Evolutionary conservation across 2,329 filamentous ascomycete genomes (phyloP).

Genomic region (Cladosporium austrohemisphaericum): DNA sequence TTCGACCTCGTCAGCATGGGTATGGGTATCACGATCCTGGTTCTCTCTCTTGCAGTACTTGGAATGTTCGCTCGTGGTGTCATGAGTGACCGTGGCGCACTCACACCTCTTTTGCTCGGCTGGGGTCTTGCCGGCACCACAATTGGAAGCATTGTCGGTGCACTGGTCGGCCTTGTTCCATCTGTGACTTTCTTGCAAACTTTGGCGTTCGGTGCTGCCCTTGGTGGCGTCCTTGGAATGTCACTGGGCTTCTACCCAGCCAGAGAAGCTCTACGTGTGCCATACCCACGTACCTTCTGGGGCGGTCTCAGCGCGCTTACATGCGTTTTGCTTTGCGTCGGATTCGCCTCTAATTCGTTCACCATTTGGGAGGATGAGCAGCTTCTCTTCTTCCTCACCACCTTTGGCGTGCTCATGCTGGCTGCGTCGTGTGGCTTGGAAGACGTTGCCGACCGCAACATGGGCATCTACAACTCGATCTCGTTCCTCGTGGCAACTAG

Average conservation of each 20-base stretch:
- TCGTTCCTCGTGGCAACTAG: slow-evolving; percentile 77
- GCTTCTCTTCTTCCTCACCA: slow-evolving; percentile 82
- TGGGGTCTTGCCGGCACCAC: slow-evolving; percentile 49
- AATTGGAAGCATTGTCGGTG: slow-evolving; percentile 34
- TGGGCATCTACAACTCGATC: slow-evolving; percentile 80
- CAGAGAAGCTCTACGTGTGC: slow-evolving; percentile 42
- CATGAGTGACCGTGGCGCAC: slow-evolving; percentile 49
- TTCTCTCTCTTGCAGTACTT: slow-evolving; percentile 64
- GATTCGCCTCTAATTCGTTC: slow-evolving; percentile 96
- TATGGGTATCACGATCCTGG: slow-evolving; percentile 69
- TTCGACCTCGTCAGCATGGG: slow-evolving; percentile 88
- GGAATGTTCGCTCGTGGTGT: slow-evolving; percentile 66
- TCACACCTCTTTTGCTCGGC: slow-evolving; percentile 52
- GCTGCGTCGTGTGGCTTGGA: slow-evolving; percentile 72
- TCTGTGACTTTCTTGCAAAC: slow-evolving; percentile 39
- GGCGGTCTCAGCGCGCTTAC: slow-evolving; percentile 80
- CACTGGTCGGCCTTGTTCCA: slow-evolving; percentile 29
- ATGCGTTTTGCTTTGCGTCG: slow-evolving; percentile 80
- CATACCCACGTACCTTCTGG: slow-evolving; percentile 75
- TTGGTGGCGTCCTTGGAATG: slow-evolving; percentile 39
- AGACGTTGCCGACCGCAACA: slow-evolving; percentile 61
- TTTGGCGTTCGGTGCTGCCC: slow-evolving; percentile 39
- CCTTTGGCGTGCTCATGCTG: slow-evolving; percentile 75
- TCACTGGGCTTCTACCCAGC: slow-evolving; percentile 40
- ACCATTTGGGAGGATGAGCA: slow-evolving; percentile 99